These are phyloP conservation scores for Adansonia digitata DNA, from an alignment of 345 rosid genomes.

Conservation along the genomic window DNA sequence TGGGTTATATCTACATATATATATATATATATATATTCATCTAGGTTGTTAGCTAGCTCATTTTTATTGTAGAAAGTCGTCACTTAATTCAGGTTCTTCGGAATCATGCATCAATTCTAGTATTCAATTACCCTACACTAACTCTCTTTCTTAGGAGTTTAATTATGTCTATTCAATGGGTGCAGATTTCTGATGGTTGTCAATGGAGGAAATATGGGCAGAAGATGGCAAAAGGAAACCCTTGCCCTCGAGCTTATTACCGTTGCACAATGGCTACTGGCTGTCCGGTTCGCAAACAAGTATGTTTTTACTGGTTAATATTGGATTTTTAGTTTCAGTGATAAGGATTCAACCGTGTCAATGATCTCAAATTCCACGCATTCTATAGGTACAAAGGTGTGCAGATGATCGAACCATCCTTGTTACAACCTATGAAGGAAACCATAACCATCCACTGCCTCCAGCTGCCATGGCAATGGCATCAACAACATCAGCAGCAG, in stretches of 20 bases:
- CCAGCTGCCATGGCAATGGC: constrained; percentile 58
- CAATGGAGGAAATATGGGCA: constrained; percentile 99
- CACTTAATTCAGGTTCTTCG: background rate
- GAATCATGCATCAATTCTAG: background rate
- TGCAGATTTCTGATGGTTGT: constrained; percentile 79
- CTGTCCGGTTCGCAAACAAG: constrained; percentile 97
- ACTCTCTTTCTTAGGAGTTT: background rate
- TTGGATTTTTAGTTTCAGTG: background rate
- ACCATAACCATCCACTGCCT: constrained; percentile 52
- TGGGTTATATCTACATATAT: no score
- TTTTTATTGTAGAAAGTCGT: background rate
- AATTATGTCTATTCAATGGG: background rate
- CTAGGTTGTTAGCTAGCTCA: background rate
- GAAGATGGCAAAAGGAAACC: constrained; percentile 98
- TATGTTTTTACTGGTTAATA: constrained; percentile 3
- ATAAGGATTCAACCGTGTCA: background rate
- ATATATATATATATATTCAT: background rate
- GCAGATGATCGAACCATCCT: constrained; percentile 40
- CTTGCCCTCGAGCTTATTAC: constrained; percentile 93
- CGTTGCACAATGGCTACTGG: constrained; percentile 95
- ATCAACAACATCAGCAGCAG: constrained; percentile 47
- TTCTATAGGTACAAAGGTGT: constrained; percentile 40
- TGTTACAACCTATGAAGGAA: constrained; percentile 48
- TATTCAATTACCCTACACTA: background rate
- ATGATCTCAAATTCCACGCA: background rate